A percentile compares a stretch with the other conserved stretches of the same genome.
These are phyloP conservation scores for Passalora sequoiae DNA, from an alignment of 2,329 filamentous ascomycete genomes.

Conservation along the genomic window DNA sequence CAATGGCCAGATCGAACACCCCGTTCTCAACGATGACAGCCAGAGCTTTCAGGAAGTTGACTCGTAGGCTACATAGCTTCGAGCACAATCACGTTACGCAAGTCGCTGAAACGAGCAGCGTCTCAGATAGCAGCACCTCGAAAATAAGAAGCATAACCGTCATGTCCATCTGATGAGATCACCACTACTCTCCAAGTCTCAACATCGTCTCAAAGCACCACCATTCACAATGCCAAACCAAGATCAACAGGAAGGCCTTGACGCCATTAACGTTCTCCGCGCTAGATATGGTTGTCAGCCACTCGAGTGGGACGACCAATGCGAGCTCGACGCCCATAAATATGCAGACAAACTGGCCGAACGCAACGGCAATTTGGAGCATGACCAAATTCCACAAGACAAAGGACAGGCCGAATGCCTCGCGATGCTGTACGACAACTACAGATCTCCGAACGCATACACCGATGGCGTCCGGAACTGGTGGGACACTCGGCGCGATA, in stretches of 20 bases:
- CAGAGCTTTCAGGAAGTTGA: too few species aligned
- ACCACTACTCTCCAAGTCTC: too few species aligned
- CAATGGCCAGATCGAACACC: too few species aligned
- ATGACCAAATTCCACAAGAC: background rate
- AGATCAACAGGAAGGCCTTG: background rate
- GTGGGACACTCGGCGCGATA: background rate
- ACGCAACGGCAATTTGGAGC: background rate
- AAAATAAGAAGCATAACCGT: too few species aligned
- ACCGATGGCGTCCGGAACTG: background rate
- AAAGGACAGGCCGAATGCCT: background rate
- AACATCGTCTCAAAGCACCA: too few species aligned
- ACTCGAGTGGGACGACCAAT: background rate
- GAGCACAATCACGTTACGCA: too few species aligned
- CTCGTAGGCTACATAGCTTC: too few species aligned
- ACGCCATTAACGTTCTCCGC: background rate
- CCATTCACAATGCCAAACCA: background rate
- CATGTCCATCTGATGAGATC: too few species aligned
- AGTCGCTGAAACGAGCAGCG: too few species aligned
- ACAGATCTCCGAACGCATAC: background rate
- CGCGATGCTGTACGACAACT: conserved; percentile 3
- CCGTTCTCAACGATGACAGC: too few species aligned
- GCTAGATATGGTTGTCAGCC: background rate
- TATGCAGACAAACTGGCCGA: background rate
- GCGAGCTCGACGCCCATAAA: background rate
- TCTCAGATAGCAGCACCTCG: too few species aligned